These are phyloP conservation scores for Lodderomyces oxycetoniae DNA, from an alignment of 1,139 yeast species.

Conservation along the genomic window DNA sequence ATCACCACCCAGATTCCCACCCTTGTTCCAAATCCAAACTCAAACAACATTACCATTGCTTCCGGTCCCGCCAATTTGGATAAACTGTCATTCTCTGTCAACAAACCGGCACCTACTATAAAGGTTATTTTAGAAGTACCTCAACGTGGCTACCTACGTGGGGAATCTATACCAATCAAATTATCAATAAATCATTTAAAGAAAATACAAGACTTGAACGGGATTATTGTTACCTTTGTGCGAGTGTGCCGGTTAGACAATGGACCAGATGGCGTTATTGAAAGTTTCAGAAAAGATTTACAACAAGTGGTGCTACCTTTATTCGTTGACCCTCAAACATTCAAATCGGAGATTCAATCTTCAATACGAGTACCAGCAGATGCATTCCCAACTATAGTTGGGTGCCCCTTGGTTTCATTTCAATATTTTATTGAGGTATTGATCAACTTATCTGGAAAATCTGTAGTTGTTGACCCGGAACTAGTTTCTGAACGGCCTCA, in stretches of 20 bases:
- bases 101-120: constrained; percentile 26
- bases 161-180: constrained; percentile 72
- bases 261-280: constrained; percentile 60
- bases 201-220: constrained; percentile 66
- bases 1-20: too few species aligned
- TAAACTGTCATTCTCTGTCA: constrained; percentile 1
- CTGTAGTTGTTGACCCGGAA: constrained; percentile 33
- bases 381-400: constrained; percentile 77
- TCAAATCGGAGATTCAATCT: constrained; percentile 55
- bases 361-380: constrained; percentile 75
- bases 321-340: constrained; percentile 66
- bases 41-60: too few species aligned
- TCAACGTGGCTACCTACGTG: constrained; percentile 68
- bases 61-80: constrained; percentile 3
- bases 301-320: constrained; percentile 75
- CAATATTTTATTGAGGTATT: constrained; percentile 83
- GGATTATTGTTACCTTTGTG: constrained; percentile 74
- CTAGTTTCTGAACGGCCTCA: constrained; percentile 8
- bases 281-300: constrained; percentile 80
- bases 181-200: constrained; percentile 65
- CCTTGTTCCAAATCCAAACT: too few species aligned
- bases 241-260: constrained; percentile 74
- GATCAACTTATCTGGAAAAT: constrained; percentile 55
- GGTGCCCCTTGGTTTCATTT: constrained; percentile 70
- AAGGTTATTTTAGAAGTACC: constrained; percentile 57